These are phyloP conservation scores for Panicum virgatum DNA, from an alignment of 202 grass and related monocot genomes.

Conservation along the genomic window DNA sequence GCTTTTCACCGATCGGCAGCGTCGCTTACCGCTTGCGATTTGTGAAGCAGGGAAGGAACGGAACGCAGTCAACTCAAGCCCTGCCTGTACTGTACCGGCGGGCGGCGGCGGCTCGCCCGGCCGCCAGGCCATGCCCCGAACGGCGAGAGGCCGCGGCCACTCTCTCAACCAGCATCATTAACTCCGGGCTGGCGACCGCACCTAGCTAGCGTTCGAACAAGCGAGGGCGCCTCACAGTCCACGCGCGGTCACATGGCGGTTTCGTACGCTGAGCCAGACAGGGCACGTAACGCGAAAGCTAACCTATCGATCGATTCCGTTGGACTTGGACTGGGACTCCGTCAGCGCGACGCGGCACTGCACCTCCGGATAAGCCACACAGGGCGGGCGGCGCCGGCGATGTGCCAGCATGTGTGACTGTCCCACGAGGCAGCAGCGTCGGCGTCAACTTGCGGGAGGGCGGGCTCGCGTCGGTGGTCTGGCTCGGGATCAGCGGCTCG, in stretches of 20 bases:
- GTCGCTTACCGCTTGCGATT: neutral
- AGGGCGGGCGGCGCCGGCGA: neutral
- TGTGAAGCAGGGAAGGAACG: neutral
- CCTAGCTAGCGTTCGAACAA: neutral
- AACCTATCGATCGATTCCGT: neutral
- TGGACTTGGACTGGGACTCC: neutral
- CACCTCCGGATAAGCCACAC: constrained; percentile 27
- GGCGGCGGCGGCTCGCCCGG: neutral
- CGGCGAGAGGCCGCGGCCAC: neutral
- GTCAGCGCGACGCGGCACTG: neutral
- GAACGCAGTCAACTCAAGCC: neutral
- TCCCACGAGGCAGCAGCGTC: neutral
- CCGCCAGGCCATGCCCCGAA: neutral
- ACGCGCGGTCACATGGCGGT: neutral
- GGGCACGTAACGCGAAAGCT: constrained; percentile 17
- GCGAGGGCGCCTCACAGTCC: neutral
- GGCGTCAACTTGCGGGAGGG: neutral
- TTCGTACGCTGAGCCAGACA: constrained; percentile 16
- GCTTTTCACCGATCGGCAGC: neutral
- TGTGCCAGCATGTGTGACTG: neutral
- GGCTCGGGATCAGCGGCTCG: neutral
- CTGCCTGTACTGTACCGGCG: no score
- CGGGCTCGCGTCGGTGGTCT: constrained; percentile 49
- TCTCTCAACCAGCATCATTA: neutral
- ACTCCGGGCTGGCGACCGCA: neutral